Evolutionary conservation across 2,329 filamentous ascomycete genomes (phyloP).

Genomic region (Berkeleyomyces basicola): DNA sequence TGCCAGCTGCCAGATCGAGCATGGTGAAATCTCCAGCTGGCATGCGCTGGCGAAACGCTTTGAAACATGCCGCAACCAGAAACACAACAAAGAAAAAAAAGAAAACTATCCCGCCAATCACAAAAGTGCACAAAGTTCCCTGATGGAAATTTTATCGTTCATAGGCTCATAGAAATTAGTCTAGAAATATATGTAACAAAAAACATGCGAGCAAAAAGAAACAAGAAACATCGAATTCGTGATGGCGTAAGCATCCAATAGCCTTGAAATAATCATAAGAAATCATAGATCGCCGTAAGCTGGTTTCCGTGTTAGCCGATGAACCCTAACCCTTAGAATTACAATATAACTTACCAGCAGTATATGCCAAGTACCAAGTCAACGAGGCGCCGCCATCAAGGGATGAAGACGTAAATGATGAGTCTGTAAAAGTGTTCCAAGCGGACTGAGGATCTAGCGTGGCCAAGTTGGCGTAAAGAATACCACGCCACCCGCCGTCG

Average conservation of each 20-base stretch:
- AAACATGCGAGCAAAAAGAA: not conserved
- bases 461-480: slow-evolving; percentile 69
- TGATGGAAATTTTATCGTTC: not conserved
- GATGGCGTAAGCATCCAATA: not conserved
- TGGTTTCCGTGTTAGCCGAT: not conserved
- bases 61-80: not conserved
- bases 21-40: not conserved
- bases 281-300: not conserved
- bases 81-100: not conserved
- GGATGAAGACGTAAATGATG: slow-evolving; percentile 48
- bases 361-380: slow-evolving; percentile 72
- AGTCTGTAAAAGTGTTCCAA: slow-evolving; percentile 57
- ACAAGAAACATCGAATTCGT: not conserved
- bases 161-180: not conserved
- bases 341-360: slow-evolving; percentile 44
- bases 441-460: slow-evolving; percentile 53
- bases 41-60: not conserved
- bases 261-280: not conserved
- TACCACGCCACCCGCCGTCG: slow-evolving; percentile 66
- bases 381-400: slow-evolving; percentile 68
- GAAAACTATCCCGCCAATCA: not conserved
- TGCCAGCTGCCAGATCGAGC: not conserved
- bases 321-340: not conserved
- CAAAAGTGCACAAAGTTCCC: not conserved
- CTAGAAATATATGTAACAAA: not conserved